Conservation (phyloP, 2,329 filamentous ascomycete genomes). For the Teratosphaeriaceae sp. region DNA sequence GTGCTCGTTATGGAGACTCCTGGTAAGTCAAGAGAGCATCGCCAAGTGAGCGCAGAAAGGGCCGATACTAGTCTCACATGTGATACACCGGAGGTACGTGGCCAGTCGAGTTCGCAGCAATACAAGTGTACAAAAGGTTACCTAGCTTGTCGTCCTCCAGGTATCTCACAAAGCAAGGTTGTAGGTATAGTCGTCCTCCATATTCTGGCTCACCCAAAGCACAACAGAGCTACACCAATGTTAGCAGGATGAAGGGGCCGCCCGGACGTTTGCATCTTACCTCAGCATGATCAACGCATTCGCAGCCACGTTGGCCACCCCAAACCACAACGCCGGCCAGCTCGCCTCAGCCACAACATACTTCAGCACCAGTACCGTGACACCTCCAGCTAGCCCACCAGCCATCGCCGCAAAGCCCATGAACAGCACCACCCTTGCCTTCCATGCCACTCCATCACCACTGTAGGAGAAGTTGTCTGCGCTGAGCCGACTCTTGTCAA, state of each 20-base stretch:
- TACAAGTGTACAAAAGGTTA: no score
- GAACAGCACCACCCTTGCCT: slow-evolving; percentile 61
- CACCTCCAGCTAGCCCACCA: slow-evolving; percentile 59
- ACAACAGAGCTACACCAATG: slow-evolving; percentile 49
- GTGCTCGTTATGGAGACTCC: no score
- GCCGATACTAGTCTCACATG: no score
- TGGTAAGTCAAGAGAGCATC: no score
- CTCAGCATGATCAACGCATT: slow-evolving; percentile 62
- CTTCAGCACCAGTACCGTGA: slow-evolving; percentile 62
- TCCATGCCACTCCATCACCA: slow-evolving; percentile 60
- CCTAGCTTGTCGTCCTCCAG: neutral
- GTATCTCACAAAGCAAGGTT: slow-evolving; percentile 52
- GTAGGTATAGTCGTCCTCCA: slow-evolving; percentile 67
- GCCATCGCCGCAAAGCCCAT: slow-evolving; percentile 63
- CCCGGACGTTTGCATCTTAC: slow-evolving; percentile 35
- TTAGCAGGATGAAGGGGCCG: slow-evolving; percentile 15
- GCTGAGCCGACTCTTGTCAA: slow-evolving; percentile 59
- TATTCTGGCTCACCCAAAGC: slow-evolving; percentile 65
- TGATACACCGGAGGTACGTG: no score
- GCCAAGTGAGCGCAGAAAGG: no score
- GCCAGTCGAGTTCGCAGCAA: no score
- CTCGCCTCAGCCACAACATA: slow-evolving; percentile 56
- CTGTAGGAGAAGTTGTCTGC: slow-evolving; percentile 60
- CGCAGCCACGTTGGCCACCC: slow-evolving; percentile 58
- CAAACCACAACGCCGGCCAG: slow-evolving; percentile 59